These are phyloP conservation scores for Xylaria multiplex DNA, from an alignment of 2,329 filamentous ascomycete species.

Conservation along the genomic window DNA sequence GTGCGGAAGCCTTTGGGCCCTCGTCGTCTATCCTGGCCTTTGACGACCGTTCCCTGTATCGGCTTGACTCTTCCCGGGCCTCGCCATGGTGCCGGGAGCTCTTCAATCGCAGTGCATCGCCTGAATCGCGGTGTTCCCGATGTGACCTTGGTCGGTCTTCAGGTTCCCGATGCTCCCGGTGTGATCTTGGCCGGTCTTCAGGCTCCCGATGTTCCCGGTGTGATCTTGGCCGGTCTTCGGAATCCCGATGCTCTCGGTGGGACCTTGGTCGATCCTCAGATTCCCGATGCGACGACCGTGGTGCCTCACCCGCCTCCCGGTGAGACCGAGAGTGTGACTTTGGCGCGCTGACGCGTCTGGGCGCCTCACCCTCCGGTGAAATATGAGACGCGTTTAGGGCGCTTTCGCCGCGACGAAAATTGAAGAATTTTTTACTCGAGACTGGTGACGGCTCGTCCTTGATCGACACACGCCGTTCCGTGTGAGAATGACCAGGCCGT, in stretches of 20 bases:
- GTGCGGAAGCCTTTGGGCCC: slow-evolving; percentile 19
- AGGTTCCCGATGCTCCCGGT: neutral
- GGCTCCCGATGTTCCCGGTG: neutral
- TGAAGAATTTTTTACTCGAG: slow-evolving; percentile 55
- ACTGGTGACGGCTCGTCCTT: slow-evolving; percentile 46
- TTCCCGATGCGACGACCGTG: slow-evolving; percentile 18
- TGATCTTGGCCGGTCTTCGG: neutral
- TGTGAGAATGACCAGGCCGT: slow-evolving; percentile 54
- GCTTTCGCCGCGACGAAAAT: slow-evolving; percentile 53
- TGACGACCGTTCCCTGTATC: slow-evolving; percentile 34
- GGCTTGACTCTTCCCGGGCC: slow-evolving; percentile 34
- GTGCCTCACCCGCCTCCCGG: slow-evolving; percentile 41
- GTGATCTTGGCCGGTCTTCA: neutral
- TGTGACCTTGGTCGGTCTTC: neutral
- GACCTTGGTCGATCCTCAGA: neutral
- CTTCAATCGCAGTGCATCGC: slow-evolving; percentile 29
- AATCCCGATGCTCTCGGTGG: neutral
- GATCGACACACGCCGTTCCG: slow-evolving; percentile 43
- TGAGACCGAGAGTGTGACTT: slow-evolving; percentile 28
- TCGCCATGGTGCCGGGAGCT: slow-evolving; percentile 33
- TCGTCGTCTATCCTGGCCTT: slow-evolving; percentile 20
- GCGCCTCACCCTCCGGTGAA: slow-evolving; percentile 31
- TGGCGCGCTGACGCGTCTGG: slow-evolving; percentile 47
- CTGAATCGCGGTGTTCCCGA: slow-evolving; percentile 17
- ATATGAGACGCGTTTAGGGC: slow-evolving; percentile 41